phyloP scores from a whole-genome alignment of 225 moss, liverwort and hornwort genomes.

The Straminergon stramineum region DNA sequence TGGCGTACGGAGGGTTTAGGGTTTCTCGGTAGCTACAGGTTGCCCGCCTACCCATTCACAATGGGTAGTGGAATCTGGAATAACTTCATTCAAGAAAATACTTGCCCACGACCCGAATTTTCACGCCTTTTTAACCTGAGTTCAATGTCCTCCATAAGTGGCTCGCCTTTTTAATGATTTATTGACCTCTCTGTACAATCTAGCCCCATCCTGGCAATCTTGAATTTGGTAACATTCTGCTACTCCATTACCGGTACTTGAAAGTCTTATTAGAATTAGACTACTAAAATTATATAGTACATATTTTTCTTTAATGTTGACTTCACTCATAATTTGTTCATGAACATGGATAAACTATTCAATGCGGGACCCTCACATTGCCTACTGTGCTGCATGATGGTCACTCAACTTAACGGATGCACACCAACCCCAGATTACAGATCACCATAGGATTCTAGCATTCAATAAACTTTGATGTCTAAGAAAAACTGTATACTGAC shows the following conservation, averaged over 20 bases:
- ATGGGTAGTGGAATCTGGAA: neutral
- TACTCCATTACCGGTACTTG: neutral
- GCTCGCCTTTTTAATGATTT: neutral
- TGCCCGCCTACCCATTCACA: neutral
- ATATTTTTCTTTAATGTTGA: too few species aligned
- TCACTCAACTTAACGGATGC: neutral
- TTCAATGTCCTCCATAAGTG: neutral
- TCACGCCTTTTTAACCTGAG: neutral
- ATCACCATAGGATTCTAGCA: neutral
- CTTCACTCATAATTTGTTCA: too few species aligned
- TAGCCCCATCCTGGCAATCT: neutral
- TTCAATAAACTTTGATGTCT: neutral
- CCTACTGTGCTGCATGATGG: neutral
- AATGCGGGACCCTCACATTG: too few species aligned
- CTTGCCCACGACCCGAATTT: neutral
- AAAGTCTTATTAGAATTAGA: too few species aligned
- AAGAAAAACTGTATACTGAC: neutral
- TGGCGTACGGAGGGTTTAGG: too few species aligned
- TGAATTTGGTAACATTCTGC: neutral
- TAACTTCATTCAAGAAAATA: neutral
- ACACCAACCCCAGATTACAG: neutral
- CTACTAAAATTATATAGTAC: too few species aligned
- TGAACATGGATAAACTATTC: too few species aligned
- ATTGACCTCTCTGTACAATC: neutral
- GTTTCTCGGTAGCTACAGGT: neutral